phyloP scores from a whole-genome alignment of 2,329 filamentous ascomycete species.

The Nakataea oryzae region DNA sequence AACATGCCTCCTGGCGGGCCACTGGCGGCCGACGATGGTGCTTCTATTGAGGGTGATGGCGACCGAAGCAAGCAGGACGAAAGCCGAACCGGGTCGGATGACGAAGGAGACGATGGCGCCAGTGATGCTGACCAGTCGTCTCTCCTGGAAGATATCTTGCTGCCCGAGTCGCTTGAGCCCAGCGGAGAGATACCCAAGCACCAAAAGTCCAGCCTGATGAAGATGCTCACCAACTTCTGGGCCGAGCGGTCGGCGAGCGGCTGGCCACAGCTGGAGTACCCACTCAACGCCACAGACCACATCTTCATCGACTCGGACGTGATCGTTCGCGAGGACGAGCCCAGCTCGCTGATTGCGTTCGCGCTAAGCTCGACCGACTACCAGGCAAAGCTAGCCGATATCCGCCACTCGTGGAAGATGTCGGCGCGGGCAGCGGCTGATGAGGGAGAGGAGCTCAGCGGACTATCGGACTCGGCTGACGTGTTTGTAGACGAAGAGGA shows the following conservation, averaged over 20 bases:
- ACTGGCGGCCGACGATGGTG: not conserved
- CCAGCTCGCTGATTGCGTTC: slow-evolving; percentile 90
- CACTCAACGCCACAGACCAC: slow-evolving; percentile 77
- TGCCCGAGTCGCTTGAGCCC: slow-evolving; percentile 48
- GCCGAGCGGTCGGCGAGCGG: slow-evolving; percentile 93
- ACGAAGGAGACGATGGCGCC: slow-evolving; percentile 60
- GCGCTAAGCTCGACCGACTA: slow-evolving; percentile 85
- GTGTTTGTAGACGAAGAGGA: slow-evolving; percentile 49
- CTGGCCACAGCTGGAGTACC: slow-evolving; percentile 88
- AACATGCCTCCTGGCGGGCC: not conserved
- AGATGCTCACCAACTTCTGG: slow-evolving; percentile 96
- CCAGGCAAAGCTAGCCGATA: slow-evolving; percentile 62
- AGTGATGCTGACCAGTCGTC: slow-evolving; percentile 62
- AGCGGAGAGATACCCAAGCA: slow-evolving; percentile 61
- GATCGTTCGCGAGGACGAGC: slow-evolving; percentile 94
- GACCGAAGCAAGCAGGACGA: slow-evolving; percentile 27
- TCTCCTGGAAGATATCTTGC: slow-evolving; percentile 52
- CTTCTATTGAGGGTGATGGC: slow-evolving; percentile 10
- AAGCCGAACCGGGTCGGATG: slow-evolving; percentile 54
- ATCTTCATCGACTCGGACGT: slow-evolving; percentile 96
- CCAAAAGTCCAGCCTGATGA: slow-evolving; percentile 87
- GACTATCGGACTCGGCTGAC: slow-evolving; percentile 4
- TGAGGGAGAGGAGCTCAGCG: slow-evolving; percentile 18
- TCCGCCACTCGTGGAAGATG: slow-evolving; percentile 42
- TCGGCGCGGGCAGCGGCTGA: slow-evolving; percentile 18